A percentile compares a stretch with the other conserved stretches of the same genome.
phyloP scores from a whole-genome alignment of 2,329 filamentous ascomycete genomes.

The Mycocentrospora acerina region DNA sequence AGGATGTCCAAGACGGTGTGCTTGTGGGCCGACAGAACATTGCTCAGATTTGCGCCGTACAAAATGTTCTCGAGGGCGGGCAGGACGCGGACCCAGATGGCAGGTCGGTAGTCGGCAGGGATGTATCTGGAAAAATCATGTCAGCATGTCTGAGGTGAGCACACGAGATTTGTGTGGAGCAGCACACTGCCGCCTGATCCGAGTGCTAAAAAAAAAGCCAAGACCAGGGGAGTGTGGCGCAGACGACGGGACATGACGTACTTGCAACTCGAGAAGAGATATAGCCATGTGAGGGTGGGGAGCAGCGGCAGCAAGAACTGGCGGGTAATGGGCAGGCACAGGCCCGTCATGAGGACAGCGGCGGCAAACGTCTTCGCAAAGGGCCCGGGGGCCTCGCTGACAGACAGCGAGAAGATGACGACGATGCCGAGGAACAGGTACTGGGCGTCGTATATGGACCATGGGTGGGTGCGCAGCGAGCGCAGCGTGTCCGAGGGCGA shows the following conservation, averaged over 20 bases:
- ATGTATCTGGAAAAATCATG: constrained; percentile 77
- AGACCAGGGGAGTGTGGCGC: constrained; percentile 3
- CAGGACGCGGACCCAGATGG: constrained; percentile 93
- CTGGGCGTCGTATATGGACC: constrained; percentile 81
- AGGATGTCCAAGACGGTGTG: constrained; percentile 80
- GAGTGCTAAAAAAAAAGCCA: constrained; percentile 1
- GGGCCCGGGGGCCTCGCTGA: constrained; percentile 77
- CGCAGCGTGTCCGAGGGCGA: constrained; percentile 76
- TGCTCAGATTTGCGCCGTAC: constrained; percentile 93
- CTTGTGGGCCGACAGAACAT: constrained; percentile 89
- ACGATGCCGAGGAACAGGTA: constrained; percentile 74
- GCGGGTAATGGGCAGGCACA: constrained; percentile 79
- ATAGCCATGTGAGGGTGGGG: constrained; percentile 80
- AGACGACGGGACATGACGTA: constrained; percentile 55
- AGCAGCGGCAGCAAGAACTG: constrained; percentile 91
- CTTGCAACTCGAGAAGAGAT: constrained; percentile 93
- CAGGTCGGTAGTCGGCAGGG: constrained; percentile 80
- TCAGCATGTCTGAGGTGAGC: constrained; percentile 25
- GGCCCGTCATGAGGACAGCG: constrained; percentile 65
- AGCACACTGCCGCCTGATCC: constrained; percentile 6
- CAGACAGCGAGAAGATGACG: constrained; percentile 77
- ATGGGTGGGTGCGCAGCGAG: constrained; percentile 74
- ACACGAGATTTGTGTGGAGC: background rate
- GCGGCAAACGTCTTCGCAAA: constrained; percentile 74
- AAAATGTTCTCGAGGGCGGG: constrained; percentile 94